Percentiles rank a stretch among this genome's conserved stretches.
phyloP scores from a whole-genome alignment of 768 basidiomycete species.

The Serpula lacrymans region DNA sequence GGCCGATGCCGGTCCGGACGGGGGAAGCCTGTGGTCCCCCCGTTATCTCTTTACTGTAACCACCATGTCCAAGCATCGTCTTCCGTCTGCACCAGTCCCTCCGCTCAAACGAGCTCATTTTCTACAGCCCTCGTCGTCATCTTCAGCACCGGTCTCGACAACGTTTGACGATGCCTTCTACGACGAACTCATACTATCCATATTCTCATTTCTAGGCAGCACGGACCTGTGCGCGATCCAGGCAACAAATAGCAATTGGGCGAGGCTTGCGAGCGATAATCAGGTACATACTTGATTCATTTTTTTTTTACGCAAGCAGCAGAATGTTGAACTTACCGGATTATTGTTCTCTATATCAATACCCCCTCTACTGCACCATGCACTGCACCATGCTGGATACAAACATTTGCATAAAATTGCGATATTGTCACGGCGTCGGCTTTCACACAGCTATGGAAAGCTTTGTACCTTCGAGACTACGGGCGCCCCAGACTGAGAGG shows the following conservation, averaged over 20 bases:
- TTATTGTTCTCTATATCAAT: too few relatives aligned
- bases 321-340: conserved; percentile 14
- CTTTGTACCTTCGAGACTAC: conserved; percentile 59
- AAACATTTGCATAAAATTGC: conserved; percentile 4
- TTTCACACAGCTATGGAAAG: conserved; percentile 58
- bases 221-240: conserved; percentile 66
- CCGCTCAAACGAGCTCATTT: conserved; percentile 54
- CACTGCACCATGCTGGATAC: neutral
- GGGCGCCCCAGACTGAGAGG: conserved; percentile 70
- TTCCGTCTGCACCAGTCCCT: conserved; percentile 49
- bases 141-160: conserved; percentile 14
- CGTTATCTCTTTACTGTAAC: neutral
- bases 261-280: conserved; percentile 62
- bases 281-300: conserved; percentile 43
- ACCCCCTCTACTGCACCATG: conserved; percentile 3
- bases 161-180: conserved; percentile 59
- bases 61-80: conserved; percentile 49
- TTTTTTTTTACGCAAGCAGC: too few relatives aligned
- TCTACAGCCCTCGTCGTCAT: conserved; percentile 8
- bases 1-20: too few relatives aligned
- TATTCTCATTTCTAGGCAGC: conserved; percentile 70
- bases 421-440: conserved; percentile 14
- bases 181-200: conserved; percentile 71
- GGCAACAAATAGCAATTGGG: conserved; percentile 61
- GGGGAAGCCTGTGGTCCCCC: too few relatives aligned